Base-by-base conservation (phyloP, 2,329 filamentous ascomycete species). In the Myriangium duriaei region DNA sequence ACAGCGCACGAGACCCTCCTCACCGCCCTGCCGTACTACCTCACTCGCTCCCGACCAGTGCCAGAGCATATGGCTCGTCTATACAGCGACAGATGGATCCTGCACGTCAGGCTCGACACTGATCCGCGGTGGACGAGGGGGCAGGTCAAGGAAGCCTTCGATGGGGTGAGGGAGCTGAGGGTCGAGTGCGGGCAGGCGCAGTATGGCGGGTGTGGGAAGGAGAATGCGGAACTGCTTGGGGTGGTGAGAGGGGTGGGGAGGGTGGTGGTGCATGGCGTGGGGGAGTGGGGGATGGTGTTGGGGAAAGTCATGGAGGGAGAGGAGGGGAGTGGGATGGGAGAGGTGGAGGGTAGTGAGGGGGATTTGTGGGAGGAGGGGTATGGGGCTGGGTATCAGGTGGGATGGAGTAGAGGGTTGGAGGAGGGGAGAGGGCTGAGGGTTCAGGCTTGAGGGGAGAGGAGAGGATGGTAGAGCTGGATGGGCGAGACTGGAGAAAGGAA, bases 181-280 rank as follows among this genome's bases (percentile, higher is more conserved):
- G 52, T 72, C n/a, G 60, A 67, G 30, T 64, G 67, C 3, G 68
- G 64, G 48, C 64, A 71, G 48, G 51, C 60, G 2, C 58, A 59
- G 47, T 66, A 55, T 46, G 57, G 55, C n/a, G 55, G 56, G 10
- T 63, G 57, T 15, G 62, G 64, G 40, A 61, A 61, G 18, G 45
- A 47, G 0, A 60, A 63, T 1, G 45, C 71, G 49, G 55, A 45
- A 32, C 46, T 67, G 24, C 68, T 71, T 42, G 59, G 61, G 34
- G 62, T 56, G 0, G 56, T 71, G 0, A 52, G 67, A 37, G 66
- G 61, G 0, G 65, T 71, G 4, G 51, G 55, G 30, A 58, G 52
- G 24, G 61, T 57, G 29, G 55, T 71, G 46, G 58, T 51, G 39
- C 57, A 67, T 16, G 54, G 62, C 55, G 49, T 62, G 26, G 55